phyloP scores from a whole-genome alignment of 257 asterid genomes.

The Ocimum tenuiflorum region DNA sequence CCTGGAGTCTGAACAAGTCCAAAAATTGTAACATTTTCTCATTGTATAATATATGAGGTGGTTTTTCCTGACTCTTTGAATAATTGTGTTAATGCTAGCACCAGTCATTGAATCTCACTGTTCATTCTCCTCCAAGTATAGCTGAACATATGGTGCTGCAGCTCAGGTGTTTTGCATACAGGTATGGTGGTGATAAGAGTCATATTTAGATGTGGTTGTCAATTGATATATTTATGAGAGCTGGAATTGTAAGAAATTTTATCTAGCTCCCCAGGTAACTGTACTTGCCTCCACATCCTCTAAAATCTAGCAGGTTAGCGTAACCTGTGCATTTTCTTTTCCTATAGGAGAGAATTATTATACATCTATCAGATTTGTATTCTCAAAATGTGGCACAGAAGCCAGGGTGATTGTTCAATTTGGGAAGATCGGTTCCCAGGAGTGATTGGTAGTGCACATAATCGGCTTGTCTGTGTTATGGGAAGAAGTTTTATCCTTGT shows the following conservation, averaged over 20 bases:
- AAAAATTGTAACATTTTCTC: constrained; percentile 11
- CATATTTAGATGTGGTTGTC: constrained; percentile 1
- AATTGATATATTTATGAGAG: not conserved
- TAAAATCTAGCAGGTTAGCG: constrained; percentile 17
- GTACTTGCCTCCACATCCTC: not conserved
- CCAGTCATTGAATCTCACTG: too few species aligned
- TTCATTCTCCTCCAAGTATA: not conserved
- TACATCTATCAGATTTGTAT: not conserved
- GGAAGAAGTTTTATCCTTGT: not conserved
- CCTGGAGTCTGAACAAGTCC: not conserved
- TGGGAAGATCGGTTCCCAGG: not conserved
- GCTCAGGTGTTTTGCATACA: constrained; percentile 12
- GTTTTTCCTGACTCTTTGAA: not conserved
- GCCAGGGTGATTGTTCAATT: not conserved
- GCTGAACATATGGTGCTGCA: not conserved
- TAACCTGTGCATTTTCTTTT: not conserved
- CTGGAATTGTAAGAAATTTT: constrained; percentile 1
- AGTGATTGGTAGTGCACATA: not conserved
- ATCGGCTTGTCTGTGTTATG: not conserved
- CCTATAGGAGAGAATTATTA: not conserved
- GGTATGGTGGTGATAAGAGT: constrained; percentile 8
- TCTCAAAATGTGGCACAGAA: constrained; percentile 1
- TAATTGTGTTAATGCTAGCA: not conserved
- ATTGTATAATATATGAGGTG: not conserved
- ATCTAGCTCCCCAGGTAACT: not conserved